Conservation (phyloP, 2,329 filamentous ascomycete species). For the Nemania diffusa region DNA sequence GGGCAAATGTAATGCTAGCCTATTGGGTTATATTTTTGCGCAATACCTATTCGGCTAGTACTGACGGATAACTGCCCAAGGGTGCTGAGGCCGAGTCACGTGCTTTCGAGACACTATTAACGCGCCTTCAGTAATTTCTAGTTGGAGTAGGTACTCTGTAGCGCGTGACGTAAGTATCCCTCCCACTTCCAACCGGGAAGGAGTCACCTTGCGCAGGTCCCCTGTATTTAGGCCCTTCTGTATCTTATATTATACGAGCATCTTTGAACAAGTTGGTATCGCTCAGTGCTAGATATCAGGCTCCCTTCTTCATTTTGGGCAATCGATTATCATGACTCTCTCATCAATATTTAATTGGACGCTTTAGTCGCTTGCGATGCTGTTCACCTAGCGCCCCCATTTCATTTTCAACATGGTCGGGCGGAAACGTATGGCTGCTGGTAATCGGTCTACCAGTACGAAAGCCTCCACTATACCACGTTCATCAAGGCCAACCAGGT, state of each 20-base stretch:
- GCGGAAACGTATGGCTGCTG: constrained; percentile 44
- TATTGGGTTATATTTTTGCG: too few species aligned
- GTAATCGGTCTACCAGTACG: constrained; percentile 30
- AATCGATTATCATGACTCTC: neutral
- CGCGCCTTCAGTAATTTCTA: constrained; percentile 17
- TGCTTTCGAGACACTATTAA: constrained; percentile 34
- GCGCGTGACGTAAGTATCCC: constrained; percentile 33
- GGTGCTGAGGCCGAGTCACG: constrained; percentile 23
- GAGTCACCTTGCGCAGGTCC: neutral
- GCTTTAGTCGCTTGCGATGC: constrained; percentile 12
- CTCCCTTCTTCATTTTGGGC: neutral
- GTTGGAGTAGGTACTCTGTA: constrained; percentile 1
- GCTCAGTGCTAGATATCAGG: neutral
- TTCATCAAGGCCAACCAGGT: constrained; percentile 44
- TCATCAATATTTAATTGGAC: neutral
- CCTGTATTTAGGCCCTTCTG: too few species aligned
- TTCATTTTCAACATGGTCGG: constrained; percentile 41
- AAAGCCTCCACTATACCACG: constrained; percentile 38
- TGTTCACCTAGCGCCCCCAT: neutral
- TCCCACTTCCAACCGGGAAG: neutral
- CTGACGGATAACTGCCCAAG: too few species aligned
- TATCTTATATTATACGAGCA: too few species aligned
- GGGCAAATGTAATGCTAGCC: too few species aligned
- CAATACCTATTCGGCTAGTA: neutral
- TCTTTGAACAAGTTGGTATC: too few species aligned